phyloP scores from a whole-genome alignment of 192 early-diverging fungal genomes.

The Coemansia sp. region DNA sequence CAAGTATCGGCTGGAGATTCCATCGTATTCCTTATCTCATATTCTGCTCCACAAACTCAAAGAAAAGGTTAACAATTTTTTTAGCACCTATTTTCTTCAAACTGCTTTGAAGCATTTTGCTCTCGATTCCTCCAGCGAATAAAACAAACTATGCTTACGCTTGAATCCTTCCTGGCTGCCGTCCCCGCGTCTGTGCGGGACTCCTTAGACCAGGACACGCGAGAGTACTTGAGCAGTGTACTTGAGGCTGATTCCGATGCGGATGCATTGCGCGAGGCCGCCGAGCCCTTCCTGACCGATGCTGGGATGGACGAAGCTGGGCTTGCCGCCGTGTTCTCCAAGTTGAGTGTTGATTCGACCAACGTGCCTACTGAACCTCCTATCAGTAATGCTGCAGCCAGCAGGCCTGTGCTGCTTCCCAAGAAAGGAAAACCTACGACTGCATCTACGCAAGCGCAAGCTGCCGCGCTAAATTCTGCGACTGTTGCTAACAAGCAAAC shows the following conservation, averaged over 20 bases:
- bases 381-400: not conserved
- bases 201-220: conserved; percentile 52
- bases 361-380: conserved; percentile 7
- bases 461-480: not conserved
- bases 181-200: conserved; percentile 29
- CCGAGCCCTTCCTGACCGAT: conserved; percentile 64
- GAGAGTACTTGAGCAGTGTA: conserved; percentile 52
- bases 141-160: conserved; percentile 20
- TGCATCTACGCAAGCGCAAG: not conserved
- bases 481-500: not conserved
- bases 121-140: not conserved
- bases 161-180: conserved; percentile 25
- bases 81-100: not conserved
- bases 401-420: conserved; percentile 17
- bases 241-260: conserved; percentile 45
- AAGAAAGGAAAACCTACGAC: not conserved
- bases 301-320: conserved; percentile 58
- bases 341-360: conserved; percentile 15
- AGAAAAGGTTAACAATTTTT: not conserved
- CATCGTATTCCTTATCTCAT: not conserved
- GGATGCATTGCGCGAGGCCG: conserved; percentile 57
- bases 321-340: conserved; percentile 54
- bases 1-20: not conserved
- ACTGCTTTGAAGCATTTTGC: not conserved
- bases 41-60: not conserved